These are phyloP conservation scores for Solanum pimpinellifolium DNA, from an alignment of 257 asterid genomes.

Conservation along the genomic window DNA sequence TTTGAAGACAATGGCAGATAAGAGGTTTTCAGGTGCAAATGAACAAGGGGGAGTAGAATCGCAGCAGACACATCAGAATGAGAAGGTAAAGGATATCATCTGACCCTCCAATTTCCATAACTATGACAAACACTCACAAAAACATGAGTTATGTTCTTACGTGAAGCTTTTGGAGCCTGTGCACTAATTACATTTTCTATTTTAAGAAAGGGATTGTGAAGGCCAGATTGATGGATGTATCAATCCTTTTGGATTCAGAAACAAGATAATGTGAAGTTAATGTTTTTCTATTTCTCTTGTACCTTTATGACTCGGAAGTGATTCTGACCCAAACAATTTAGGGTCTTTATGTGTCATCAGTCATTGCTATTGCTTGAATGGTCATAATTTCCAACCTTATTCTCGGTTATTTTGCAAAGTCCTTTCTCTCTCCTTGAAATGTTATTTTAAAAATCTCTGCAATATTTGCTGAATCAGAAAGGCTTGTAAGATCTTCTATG, in stretches of 20 bases:
- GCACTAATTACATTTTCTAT: background rate
- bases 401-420: background rate
- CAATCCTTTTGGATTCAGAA: background rate
- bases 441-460: background rate
- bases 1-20: constrained; percentile 74
- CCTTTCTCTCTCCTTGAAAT: background rate
- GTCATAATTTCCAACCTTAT: background rate
- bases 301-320: background rate
- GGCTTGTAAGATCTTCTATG: background rate
- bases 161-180: background rate
- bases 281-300: background rate
- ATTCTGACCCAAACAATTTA: background rate
- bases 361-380: background rate
- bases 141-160: background rate
- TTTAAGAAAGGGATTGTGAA: background rate
- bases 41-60: constrained; percentile 33
- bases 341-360: background rate
- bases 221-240: background rate
- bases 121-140: background rate
- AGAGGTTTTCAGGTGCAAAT: constrained; percentile 62
- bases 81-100: constrained; percentile 38
- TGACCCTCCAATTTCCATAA: background rate
- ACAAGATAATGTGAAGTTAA: background rate
- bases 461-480: background rate
- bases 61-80: constrained; percentile 30